These are phyloP conservation scores for Monosporascus cannonballus DNA, from an alignment of 2,329 filamentous ascomycete species.

Conservation along the genomic window DNA sequence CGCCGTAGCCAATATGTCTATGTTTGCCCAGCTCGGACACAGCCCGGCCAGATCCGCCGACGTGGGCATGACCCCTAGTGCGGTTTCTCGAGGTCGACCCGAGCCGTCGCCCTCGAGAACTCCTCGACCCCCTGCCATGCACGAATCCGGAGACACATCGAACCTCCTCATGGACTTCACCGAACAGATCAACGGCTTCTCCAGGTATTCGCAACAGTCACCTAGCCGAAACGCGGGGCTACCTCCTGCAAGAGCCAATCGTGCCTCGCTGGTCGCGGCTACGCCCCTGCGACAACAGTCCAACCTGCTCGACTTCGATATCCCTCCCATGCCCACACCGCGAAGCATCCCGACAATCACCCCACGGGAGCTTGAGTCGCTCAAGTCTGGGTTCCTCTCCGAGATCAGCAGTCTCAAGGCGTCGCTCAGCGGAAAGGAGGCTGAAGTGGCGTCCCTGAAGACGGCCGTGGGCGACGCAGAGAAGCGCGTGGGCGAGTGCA, in stretches of 20 bases:
- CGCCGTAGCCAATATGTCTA: conserved; percentile 80
- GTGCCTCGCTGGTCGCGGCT: conserved; percentile 16
- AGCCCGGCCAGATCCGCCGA: conserved; percentile 50
- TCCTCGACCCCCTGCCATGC: conserved; percentile 27
- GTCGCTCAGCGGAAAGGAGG: conserved; percentile 85
- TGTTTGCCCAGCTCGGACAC: conserved; percentile 68
- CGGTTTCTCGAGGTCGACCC: conserved; percentile 29
- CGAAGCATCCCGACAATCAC: conserved; percentile 87
- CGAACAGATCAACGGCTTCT: conserved; percentile 49
- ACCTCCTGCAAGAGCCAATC: conserved; percentile 38
- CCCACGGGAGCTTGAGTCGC: conserved; percentile 81
- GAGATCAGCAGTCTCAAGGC: conserved; percentile 94
- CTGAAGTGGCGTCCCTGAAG: conserved; percentile 82
- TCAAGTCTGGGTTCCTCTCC: conserved; percentile 86
- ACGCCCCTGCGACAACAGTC: conserved; percentile 52
- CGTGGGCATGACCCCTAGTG: conserved; percentile 29
- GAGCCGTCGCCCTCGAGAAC: conserved; percentile 31
- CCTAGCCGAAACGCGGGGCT: conserved; percentile 31
- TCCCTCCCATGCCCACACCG: conserved; percentile 88
- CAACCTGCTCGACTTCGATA: conserved; percentile 81
- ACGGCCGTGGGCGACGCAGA: conserved; percentile 85
- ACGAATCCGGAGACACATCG: conserved; percentile 55
- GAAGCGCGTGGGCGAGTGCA: conserved; percentile 78
- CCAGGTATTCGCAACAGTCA: conserved; percentile 18
- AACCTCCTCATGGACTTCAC: conserved; percentile 86